Evolutionary conservation across 1,284 basidiomycete species (phyloP).

Genomic region (Microbotryum scabiosae): DNA sequence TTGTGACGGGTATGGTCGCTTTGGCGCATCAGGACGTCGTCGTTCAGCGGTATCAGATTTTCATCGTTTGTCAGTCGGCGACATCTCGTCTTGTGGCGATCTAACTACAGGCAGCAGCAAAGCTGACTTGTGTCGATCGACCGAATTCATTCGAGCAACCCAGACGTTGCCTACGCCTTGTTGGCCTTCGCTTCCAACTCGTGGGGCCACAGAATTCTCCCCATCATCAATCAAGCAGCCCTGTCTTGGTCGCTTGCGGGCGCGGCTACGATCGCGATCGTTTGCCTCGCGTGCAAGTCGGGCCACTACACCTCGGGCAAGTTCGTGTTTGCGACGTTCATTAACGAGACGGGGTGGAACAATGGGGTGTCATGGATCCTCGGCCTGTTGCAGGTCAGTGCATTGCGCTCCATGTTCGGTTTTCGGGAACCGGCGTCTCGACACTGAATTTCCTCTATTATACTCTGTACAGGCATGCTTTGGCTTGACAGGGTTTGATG

Average conservation of each 20-base stretch:
- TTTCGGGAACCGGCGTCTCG: too few species aligned
- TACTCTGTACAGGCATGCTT: conserved; percentile 42
- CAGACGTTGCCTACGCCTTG: not conserved
- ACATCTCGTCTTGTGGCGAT: not conserved
- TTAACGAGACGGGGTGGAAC: conserved; percentile 46
- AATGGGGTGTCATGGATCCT: conserved; percentile 42
- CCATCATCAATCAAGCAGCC: conserved; percentile 38
- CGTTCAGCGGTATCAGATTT: conserved; percentile 24
- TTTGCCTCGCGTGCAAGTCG: conserved; percentile 40
- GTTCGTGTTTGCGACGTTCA: conserved; percentile 43
- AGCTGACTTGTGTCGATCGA: not conserved
- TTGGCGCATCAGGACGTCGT: conserved; percentile 16
- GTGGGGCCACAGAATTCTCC: conserved; percentile 31
- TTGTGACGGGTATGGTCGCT: conserved; percentile 20
- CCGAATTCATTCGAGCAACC: not conserved
- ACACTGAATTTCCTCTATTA: too few species aligned
- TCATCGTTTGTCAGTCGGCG: conserved; percentile 9
- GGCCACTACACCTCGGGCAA: conserved; percentile 39
- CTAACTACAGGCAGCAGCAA: conserved; percentile 4
- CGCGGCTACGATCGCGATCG: conserved; percentile 40
- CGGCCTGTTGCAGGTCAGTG: not conserved
- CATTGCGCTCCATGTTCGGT: not conserved
- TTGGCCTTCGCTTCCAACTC: not conserved
- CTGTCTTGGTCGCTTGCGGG: conserved; percentile 40
- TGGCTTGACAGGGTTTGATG: conserved; percentile 40